Percentiles rank a stretch among this genome's conserved stretches.
These are phyloP conservation scores for Panellus pusillus DNA, from an alignment of 768 basidiomycete genomes.

Conservation along the genomic window DNA sequence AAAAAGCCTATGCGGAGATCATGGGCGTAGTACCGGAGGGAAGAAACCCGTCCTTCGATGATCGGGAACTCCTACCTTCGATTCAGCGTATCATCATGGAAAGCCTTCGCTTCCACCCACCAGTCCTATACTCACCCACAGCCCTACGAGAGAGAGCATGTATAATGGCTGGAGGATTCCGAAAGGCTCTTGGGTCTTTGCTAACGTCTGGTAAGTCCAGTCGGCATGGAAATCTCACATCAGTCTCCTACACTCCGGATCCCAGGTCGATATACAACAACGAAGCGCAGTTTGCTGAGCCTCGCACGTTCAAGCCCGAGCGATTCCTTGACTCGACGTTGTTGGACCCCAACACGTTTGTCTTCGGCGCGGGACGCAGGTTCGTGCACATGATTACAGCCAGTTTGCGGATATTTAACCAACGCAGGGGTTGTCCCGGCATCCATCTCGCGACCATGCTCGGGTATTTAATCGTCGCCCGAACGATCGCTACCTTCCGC, in stretches of 20 bases:
- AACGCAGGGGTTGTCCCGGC: slow-evolving; percentile 4
- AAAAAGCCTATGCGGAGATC: background rate
- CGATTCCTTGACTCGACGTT: background rate
- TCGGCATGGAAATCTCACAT: background rate
- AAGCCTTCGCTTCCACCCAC: slow-evolving; percentile 12
- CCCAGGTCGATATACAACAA: slow-evolving; percentile 16
- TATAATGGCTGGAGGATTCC: slow-evolving; percentile 15
- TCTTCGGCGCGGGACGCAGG: slow-evolving; percentile 12
- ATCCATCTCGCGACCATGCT: background rate
- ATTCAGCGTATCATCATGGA: slow-evolving; percentile 27
- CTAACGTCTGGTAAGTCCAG: slow-evolving; percentile 10
- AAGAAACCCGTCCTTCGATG: slow-evolving; percentile 24
- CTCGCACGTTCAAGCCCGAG: slow-evolving; percentile 16
- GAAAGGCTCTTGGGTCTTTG: slow-evolving; percentile 10
- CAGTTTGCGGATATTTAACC: no score
- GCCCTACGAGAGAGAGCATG: slow-evolving; percentile 3
- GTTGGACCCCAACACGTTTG: slow-evolving; percentile 2
- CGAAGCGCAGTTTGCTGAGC: background rate
- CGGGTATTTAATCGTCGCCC: background rate
- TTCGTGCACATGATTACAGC: background rate
- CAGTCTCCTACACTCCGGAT: no score
- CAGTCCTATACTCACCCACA: slow-evolving; percentile 10
- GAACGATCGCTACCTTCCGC: background rate
- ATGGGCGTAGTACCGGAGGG: background rate
- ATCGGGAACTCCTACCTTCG: slow-evolving; percentile 27